Base-by-base conservation (phyloP, 208 protist species). In the Herpetomonas tarakana region DNA sequence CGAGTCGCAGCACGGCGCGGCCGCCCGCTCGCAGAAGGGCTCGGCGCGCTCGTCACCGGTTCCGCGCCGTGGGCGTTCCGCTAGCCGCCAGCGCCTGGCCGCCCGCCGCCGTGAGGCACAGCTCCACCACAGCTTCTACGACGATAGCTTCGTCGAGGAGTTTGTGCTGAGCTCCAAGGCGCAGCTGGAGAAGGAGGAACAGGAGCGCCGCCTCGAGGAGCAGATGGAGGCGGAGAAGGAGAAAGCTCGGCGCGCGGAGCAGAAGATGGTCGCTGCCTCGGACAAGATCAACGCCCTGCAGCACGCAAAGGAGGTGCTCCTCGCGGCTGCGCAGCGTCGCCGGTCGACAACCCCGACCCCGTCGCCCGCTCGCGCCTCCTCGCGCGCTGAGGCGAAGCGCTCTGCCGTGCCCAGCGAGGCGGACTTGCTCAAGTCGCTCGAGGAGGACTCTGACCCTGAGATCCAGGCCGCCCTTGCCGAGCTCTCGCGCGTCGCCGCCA, bases 131-230 rank as follows among this genome's bases (percentile, higher is more conserved):
- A 84, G 82, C 59, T 94, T 94, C 58, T 94, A 92, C 76, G 88
- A 94, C 60, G 88, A 94, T 63, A 92, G 85, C 69, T 80, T 94
- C 51, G 85, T 94, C 11, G 88, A 94, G 70, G 83, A 92, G 68
- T 94, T 84, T 57, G 83, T 94, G 52, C 76, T 85, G 19, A 72
- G 62, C 25, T 61, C 68, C 31, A 68, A 71, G 45, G 61, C 60
- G 16, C 77, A 86, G 55, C 38, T 83, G 52, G 78, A 82, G 55
- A 61, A 50, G 39, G 68, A 83, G 31, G 69, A 83, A 52, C 67
- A 73, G 62, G 27, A 67, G 65, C 47, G 62, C 22, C 58, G 64
- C 2, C 57, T 75, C 18, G 64, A 76, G 52, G 57, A 60, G 47
- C 65, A 81, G 56, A 62, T 63, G 28, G 61, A 71, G 52, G 62